Conservation (phyloP, 2,329 filamentous ascomycete genomes). For the Diaporthe australafricana region DNA sequence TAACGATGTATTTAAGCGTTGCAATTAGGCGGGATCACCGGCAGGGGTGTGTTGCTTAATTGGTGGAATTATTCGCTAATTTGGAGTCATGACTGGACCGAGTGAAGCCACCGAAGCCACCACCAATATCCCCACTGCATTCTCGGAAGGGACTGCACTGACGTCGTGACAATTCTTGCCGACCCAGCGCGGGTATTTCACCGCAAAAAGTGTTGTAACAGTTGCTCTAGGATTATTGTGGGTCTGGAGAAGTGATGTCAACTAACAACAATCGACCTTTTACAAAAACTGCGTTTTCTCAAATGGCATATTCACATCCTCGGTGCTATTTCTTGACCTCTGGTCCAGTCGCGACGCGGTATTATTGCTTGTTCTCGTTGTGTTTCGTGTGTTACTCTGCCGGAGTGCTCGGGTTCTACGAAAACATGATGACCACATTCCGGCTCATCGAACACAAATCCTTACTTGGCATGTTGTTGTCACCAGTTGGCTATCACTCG, state of each 20-base stretch:
- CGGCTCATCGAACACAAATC: no score
- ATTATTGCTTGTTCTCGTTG: no score
- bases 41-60: conserved; percentile 1
- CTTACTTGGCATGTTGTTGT: no score
- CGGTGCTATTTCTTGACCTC: no score
- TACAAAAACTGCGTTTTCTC: no score
- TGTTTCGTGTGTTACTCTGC: no score
- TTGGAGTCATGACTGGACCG: conserved; percentile 4
- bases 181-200: not conserved
- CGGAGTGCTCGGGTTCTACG: no score
- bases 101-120: not conserved
- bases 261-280: not conserved
- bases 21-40: not conserved
- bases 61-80: conserved; percentile 11
- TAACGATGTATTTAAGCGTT: not conserved
- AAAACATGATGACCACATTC: no score
- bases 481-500: no score
- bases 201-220: not conserved
- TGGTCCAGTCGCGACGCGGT: no score
- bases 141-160: not conserved
- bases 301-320: no score
- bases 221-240: not conserved
- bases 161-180: conserved; percentile 10
- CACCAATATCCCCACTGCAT: not conserved
- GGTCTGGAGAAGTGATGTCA: not conserved